phyloP scores from a whole-genome alignment of 1,139 yeast species.

The Yamadazyma jaroonii region DNA sequence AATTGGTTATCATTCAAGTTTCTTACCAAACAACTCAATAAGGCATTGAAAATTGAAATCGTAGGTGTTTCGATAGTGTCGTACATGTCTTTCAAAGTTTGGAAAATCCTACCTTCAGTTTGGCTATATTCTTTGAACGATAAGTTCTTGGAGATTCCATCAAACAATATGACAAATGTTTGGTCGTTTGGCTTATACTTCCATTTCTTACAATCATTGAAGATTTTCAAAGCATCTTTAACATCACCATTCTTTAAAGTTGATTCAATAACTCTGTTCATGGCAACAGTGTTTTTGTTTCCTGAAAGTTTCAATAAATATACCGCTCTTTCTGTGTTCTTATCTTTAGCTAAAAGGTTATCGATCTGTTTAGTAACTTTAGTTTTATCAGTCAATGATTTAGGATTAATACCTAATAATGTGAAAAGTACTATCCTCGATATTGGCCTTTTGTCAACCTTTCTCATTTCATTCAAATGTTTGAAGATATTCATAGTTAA shows the following conservation, averaged over 20 bases:
- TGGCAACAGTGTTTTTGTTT: conserved; percentile 52
- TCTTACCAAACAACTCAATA: conserved; percentile 34
- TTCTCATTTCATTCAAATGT: conserved; percentile 25
- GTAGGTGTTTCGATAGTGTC: conserved; percentile 13
- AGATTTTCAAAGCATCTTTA: conserved; percentile 44
- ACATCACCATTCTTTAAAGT: conserved; percentile 35
- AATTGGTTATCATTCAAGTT: conserved; percentile 31
- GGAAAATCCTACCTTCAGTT: conserved; percentile 13
- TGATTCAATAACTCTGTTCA: conserved; percentile 57
- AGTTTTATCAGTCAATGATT: conserved; percentile 54
- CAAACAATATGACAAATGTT: conserved; percentile 54
- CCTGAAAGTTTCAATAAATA: conserved; percentile 45
- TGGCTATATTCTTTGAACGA: conserved; percentile 33
- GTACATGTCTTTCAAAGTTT: conserved; percentile 24
- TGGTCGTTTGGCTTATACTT: conserved; percentile 52
- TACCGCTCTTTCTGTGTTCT: conserved; percentile 49
- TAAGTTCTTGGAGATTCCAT: conserved; percentile 48
- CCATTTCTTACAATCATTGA: conserved; percentile 59
- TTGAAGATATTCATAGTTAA: conserved; percentile 23
- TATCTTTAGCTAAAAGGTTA: conserved; percentile 48
- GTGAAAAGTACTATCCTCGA: conserved; percentile 48
- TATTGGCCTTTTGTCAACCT: conserved; percentile 22
- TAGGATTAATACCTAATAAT: conserved; percentile 55
- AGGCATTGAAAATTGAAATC: conserved; percentile 35
- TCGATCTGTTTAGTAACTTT: conserved; percentile 52